Conservation (phyloP, 371 early-diverging fungal genomes). For the Circinella umbellata region DNA sequence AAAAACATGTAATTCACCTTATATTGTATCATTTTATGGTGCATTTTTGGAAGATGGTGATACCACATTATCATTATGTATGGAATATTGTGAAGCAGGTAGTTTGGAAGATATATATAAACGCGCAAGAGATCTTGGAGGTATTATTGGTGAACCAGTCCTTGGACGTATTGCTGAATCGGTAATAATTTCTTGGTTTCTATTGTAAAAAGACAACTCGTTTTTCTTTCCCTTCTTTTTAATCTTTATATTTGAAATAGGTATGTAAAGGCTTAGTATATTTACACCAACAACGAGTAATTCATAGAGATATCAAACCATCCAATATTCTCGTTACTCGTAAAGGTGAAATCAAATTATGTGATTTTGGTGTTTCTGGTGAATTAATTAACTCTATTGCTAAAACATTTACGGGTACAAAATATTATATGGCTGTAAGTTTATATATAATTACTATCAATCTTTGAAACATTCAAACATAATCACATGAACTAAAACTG, state of each 20-base stretch:
- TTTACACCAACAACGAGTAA: conserved; percentile 77
- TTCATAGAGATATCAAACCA: conserved; percentile 95
- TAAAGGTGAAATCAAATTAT: conserved; percentile 90
- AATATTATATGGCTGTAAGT: conserved; percentile 94
- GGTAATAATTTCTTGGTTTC: conserved; percentile 31
- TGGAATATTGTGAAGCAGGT: conserved; percentile 92
- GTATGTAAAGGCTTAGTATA: conserved; percentile 82
- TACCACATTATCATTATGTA: conserved; percentile 88
- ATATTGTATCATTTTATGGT: conserved; percentile 94
- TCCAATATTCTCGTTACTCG: conserved; percentile 89
- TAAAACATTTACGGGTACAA: conserved; percentile 95
- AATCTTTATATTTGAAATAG: conserved; percentile 22
- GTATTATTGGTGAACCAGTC: conserved; percentile 78
- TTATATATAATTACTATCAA: too few relatives aligned
- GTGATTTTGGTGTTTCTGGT: conserved; percentile 96
- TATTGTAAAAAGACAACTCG: not conserved
- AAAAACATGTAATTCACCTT: conserved; percentile 86
- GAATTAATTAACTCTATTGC: conserved; percentile 91
- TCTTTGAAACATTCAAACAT: too few relatives aligned
- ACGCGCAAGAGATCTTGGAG: conserved; percentile 63
- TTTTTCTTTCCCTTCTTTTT: not conserved
- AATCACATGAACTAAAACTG: too few relatives aligned
- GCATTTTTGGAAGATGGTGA: conserved; percentile 91
- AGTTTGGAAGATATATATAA: conserved; percentile 83
- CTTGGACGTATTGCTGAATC: conserved; percentile 83